These are phyloP conservation scores for Guillardia theta DNA, from an alignment of 78 protist species.

Conservation along the genomic window DNA sequence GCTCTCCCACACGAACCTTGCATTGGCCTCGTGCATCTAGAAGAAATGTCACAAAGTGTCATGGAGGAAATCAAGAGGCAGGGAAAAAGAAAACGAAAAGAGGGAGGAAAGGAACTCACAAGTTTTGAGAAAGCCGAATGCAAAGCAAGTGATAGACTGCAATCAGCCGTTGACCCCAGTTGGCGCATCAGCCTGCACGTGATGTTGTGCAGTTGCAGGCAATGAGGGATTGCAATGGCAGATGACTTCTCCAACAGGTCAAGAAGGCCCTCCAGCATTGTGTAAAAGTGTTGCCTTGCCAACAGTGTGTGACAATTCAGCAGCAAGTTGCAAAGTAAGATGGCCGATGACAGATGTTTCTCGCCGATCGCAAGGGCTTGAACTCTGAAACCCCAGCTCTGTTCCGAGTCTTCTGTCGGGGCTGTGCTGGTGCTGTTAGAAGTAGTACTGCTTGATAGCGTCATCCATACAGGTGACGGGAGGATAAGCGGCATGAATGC, in stretches of 20 bases:
- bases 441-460: background rate
- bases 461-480: conserved; percentile 16
- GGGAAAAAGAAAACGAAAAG: too few species aligned
- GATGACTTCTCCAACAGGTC: background rate
- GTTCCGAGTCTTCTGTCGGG: background rate
- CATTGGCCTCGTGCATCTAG: background rate
- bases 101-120: too few species aligned
- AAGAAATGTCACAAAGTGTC: too few species aligned
- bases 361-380: background rate
- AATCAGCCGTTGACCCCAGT: background rate
- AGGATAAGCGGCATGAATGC: background rate
- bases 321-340: background rate
- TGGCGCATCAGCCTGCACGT: background rate
- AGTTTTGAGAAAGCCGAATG: background rate
- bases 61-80: too few species aligned
- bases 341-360: background rate
- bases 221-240: background rate
- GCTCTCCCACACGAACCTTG: background rate
- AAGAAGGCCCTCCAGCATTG: background rate
- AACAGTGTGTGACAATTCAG: background rate
- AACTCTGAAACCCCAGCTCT: background rate
- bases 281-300: background rate
- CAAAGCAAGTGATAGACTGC: background rate
- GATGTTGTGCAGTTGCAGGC: background rate
- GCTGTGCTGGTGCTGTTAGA: background rate